Evolutionary conservation across 805 yeast species (phyloP).

Genomic region (Cyberlindnera suaveolens): DNA sequence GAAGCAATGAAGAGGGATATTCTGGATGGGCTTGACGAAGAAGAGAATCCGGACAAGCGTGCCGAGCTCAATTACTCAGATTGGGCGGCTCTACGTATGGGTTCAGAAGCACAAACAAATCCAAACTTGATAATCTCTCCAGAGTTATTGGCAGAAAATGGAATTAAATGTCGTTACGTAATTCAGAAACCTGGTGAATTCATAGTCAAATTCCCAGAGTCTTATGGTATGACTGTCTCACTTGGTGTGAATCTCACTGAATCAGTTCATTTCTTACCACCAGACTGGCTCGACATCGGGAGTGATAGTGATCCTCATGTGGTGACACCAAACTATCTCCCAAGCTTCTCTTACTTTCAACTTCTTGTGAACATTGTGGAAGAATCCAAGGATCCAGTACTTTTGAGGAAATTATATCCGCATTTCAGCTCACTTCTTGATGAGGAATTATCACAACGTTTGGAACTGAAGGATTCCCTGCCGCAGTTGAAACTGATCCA

Average conservation of each 20-base stretch:
- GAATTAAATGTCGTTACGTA: conserved; percentile 41
- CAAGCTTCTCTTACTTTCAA: conserved; percentile 46
- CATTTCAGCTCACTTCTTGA: conserved; percentile 30
- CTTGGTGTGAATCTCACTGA: conserved; percentile 54
- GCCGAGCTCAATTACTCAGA: neutral
- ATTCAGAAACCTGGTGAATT: conserved; percentile 60
- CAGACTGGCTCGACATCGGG: conserved; percentile 47
- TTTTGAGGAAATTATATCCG: conserved; percentile 29
- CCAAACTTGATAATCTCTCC: conserved; percentile 48
- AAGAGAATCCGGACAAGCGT: conserved; percentile 13
- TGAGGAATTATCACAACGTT: conserved; percentile 39
- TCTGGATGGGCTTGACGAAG: conserved; percentile 14
- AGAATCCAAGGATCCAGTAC: conserved; percentile 32
- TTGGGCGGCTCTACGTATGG: neutral
- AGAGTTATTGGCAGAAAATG: conserved; percentile 35
- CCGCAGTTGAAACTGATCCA: conserved; percentile 29
- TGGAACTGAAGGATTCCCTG: conserved; percentile 27
- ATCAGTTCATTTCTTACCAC: conserved; percentile 49
- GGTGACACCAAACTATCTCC: conserved; percentile 38
- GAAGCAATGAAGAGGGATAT: conserved; percentile 15
- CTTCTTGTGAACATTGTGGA: conserved; percentile 40
- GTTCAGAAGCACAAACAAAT: conserved; percentile 25
- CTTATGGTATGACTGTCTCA: conserved; percentile 45
- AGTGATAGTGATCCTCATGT: conserved; percentile 48
- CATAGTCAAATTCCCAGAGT: conserved; percentile 50